phyloP scores from a whole-genome alignment of 2,329 filamentous ascomycete genomes.

The Cordyceps fumosorosea region DNA sequence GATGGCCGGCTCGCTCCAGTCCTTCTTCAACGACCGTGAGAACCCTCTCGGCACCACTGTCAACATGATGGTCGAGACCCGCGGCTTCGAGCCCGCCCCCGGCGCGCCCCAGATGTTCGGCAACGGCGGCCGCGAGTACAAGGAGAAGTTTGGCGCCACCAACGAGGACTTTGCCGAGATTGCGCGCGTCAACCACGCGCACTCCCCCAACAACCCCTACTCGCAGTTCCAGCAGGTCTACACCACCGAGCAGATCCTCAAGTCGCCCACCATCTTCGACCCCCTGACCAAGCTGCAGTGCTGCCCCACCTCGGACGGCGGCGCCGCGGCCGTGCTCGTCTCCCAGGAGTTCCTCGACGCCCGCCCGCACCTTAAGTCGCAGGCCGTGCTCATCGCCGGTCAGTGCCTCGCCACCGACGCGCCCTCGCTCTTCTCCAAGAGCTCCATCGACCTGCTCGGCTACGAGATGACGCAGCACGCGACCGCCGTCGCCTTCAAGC shows the following conservation, averaged over 20 bases:
- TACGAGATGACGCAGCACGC: slow-evolving; percentile 77
- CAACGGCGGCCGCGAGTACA: slow-evolving; percentile 89
- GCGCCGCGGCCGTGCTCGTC: slow-evolving; percentile 80
- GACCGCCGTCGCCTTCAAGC: slow-evolving; percentile 59
- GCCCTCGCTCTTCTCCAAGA: slow-evolving; percentile 69
- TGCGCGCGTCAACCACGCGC: slow-evolving; percentile 83
- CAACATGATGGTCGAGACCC: slow-evolving; percentile 75
- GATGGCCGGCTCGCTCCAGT: slow-evolving; percentile 81
- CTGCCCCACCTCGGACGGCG: slow-evolving; percentile 92
- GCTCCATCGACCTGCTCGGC: slow-evolving; percentile 82
- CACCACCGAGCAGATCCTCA: slow-evolving; percentile 72
- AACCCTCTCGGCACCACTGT: slow-evolving; percentile 68
- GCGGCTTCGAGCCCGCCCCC: slow-evolving; percentile 75
- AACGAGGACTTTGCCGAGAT: slow-evolving; percentile 90
- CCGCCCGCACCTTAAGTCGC: slow-evolving; percentile 70
- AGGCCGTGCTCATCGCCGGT: slow-evolving; percentile 84
- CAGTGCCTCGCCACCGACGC: slow-evolving; percentile 83
- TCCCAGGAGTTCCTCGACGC: slow-evolving; percentile 83
- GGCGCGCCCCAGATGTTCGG: slow-evolving; percentile 91
- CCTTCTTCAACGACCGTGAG: slow-evolving; percentile 76
- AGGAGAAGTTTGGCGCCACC: slow-evolving; percentile 87
- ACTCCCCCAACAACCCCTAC: slow-evolving; percentile 90
- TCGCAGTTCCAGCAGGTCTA: slow-evolving; percentile 96
- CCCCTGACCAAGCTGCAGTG: slow-evolving; percentile 97
- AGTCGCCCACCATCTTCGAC: slow-evolving; percentile 69